phyloP scores from a whole-genome alignment of 805 yeast genomes.

The Ogataea wickerhamii region DNA sequence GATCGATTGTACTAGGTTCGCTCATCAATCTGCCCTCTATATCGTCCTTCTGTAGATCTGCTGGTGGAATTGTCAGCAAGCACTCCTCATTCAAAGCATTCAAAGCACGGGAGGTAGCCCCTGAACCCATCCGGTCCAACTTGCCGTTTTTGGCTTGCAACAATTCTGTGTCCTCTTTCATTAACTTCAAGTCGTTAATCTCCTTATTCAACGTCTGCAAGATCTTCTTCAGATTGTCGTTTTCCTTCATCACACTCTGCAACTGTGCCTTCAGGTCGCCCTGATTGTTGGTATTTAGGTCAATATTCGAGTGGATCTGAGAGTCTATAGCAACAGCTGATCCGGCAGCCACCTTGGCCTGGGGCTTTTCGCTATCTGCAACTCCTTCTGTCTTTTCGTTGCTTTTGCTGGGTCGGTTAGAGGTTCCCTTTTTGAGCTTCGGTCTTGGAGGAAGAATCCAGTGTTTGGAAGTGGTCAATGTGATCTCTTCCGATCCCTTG shows the following conservation, averaged over 20 bases:
- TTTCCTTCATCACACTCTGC: conserved; percentile 41
- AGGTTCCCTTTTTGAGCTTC: conserved; percentile 25
- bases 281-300: conserved; percentile 30
- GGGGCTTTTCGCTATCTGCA: not conserved
- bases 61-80: not conserved
- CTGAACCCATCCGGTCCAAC: not conserved
- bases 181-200: conserved; percentile 31
- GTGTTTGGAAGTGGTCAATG: conserved; percentile 33
- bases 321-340: conserved; percentile 28
- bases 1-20: conserved; percentile 29
- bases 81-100: conserved; percentile 1
- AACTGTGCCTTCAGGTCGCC: conserved; percentile 35
- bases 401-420: conserved; percentile 9
- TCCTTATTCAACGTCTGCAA: conserved; percentile 39
- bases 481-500: conserved; percentile 29
- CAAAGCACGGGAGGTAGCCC: not conserved
- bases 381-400: conserved; percentile 3
- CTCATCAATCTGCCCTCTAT: conserved; percentile 3
- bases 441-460: conserved; percentile 62
- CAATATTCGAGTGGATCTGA: conserved; percentile 36
- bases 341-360: conserved; percentile 11
- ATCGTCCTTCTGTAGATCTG: conserved; percentile 7
- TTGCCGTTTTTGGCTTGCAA: not conserved
- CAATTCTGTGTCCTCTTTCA: conserved; percentile 18
- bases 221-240: conserved; percentile 40